These are phyloP conservation scores for Melastoma candidum DNA, from an alignment of 441 rosid species.

Conservation along the genomic window DNA sequence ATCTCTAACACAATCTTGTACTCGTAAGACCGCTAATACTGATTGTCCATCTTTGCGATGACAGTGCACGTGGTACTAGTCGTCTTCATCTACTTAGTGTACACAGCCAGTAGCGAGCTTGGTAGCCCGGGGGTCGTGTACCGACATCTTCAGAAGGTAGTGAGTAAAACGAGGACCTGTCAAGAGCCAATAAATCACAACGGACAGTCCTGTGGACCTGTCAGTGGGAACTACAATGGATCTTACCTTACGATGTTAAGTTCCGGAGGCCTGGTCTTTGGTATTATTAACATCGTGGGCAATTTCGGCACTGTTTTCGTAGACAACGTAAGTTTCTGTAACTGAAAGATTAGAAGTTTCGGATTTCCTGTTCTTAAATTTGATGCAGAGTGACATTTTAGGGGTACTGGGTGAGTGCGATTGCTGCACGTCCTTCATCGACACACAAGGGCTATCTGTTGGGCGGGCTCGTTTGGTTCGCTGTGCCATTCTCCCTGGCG, in stretches of 20 bases:
- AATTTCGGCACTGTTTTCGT: slow-evolving; percentile 90
- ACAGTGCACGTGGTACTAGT: slow-evolving; percentile 73
- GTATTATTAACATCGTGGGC: slow-evolving; percentile 80
- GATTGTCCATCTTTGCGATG: slow-evolving; percentile 5
- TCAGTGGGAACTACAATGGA: slow-evolving; percentile 62
- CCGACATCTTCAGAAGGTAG: slow-evolving; percentile 40
- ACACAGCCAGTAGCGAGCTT: slow-evolving; percentile 68
- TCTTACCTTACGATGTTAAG: slow-evolving; percentile 88
- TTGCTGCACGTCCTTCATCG: slow-evolving; percentile 91
- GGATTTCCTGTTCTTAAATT: too few species aligned
- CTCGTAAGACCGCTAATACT: not conserved
- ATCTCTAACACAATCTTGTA: not conserved
- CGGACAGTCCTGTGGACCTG: slow-evolving; percentile 85
- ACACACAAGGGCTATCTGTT: slow-evolving; percentile 88
- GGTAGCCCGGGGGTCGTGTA: slow-evolving; percentile 70
- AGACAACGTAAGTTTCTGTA: slow-evolving; percentile 55
- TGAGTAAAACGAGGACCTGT: slow-evolving; percentile 60
- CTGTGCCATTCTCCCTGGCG: slow-evolving; percentile 89
- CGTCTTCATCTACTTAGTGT: slow-evolving; percentile 77
- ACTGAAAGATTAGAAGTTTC: too few species aligned
- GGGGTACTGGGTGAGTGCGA: slow-evolving; percentile 99
- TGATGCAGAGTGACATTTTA: slow-evolving; percentile 13
- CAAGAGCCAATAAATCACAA: slow-evolving; percentile 57
- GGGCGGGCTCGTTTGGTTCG: slow-evolving; percentile 95
- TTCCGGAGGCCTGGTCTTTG: slow-evolving; percentile 86